Percentiles rank a stretch among this genome's conserved stretches.
Conservation (phyloP, 345 rosid species). For the Populus alba region DNA sequence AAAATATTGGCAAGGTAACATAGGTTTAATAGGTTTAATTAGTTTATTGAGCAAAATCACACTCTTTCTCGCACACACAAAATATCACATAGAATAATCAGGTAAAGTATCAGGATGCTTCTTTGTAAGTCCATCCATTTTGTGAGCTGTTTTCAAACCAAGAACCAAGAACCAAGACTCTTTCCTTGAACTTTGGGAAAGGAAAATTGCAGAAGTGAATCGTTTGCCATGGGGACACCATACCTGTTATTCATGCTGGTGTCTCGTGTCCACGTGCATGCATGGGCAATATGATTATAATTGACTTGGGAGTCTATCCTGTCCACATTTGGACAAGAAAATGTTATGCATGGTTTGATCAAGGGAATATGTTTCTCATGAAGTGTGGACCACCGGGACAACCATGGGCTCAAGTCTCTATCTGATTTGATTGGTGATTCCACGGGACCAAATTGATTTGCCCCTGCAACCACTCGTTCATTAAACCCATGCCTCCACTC, state of each 20-base stretch:
- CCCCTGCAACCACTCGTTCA: too few species aligned
- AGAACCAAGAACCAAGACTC: background rate
- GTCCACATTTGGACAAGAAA: background rate
- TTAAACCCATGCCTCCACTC: too few species aligned
- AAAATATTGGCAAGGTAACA: too few species aligned
- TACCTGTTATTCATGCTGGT: background rate
- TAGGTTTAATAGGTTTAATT: too few species aligned
- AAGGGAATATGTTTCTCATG: background rate
- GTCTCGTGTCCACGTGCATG: conserved; percentile 15
- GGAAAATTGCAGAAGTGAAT: background rate
- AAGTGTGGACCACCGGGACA: background rate
- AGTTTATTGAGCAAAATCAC: too few species aligned
- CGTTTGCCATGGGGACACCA: background rate
- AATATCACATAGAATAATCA: too few species aligned
- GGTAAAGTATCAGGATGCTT: background rate
- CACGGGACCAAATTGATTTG: background rate
- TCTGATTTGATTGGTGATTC: background rate
- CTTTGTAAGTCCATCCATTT: background rate
- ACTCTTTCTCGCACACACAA: too few species aligned
- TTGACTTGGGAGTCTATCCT: background rate
- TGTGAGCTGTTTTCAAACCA: background rate
- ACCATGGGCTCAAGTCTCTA: background rate
- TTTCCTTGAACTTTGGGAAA: background rate
- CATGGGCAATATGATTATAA: background rate
- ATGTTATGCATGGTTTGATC: background rate